A percentile compares a stretch with the other conserved stretches of the same genome.
These are phyloP conservation scores for Ophiognomonia clavigignenti-juglandacearum DNA, from an alignment of 2,329 filamentous ascomycete genomes.

Conservation along the genomic window DNA sequence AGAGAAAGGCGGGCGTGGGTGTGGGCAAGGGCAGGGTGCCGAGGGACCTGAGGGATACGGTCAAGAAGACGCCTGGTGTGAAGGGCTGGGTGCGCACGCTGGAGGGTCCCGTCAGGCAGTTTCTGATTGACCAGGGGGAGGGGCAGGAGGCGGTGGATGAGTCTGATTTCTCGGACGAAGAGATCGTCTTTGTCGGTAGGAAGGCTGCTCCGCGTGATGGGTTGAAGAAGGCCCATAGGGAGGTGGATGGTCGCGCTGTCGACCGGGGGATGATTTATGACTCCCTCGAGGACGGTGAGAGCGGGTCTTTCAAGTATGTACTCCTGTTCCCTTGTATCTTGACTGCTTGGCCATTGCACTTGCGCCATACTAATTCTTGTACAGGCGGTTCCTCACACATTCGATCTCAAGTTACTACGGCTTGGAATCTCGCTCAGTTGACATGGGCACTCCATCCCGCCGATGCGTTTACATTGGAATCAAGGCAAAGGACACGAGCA, in stretches of 20 bases:
- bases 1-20: constrained; percentile 38
- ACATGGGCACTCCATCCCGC: constrained; percentile 63
- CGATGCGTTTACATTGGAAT: constrained; percentile 82
- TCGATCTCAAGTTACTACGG: constrained; percentile 91
- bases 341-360: not conserved
- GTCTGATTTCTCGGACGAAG: constrained; percentile 55
- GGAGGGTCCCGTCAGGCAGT: constrained; percentile 77
- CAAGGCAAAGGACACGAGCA: constrained; percentile 29
- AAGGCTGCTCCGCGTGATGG: constrained; percentile 40
- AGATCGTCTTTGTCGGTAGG: constrained; percentile 83
- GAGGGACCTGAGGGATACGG: constrained; percentile 70
- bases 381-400: constrained; percentile 85
- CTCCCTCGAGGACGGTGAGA: constrained; percentile 67
- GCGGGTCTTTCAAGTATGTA: constrained; percentile 75
- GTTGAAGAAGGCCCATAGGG: constrained; percentile 47
- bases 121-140: constrained; percentile 55
- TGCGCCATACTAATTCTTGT: not conserved
- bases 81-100: constrained; percentile 76
- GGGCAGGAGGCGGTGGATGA: constrained; percentile 31
- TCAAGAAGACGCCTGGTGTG: constrained; percentile 76
- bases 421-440: constrained; percentile 75
- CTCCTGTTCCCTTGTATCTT: constrained; percentile 1
- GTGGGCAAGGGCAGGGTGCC: constrained; percentile 59
- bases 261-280: constrained; percentile 72
- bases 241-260: constrained; percentile 50